A percentile compares a stretch with the other conserved stretches of the same genome.
phyloP scores from a whole-genome alignment of 2,329 filamentous ascomycete genomes.

The Xylariaceae sp. region DNA sequence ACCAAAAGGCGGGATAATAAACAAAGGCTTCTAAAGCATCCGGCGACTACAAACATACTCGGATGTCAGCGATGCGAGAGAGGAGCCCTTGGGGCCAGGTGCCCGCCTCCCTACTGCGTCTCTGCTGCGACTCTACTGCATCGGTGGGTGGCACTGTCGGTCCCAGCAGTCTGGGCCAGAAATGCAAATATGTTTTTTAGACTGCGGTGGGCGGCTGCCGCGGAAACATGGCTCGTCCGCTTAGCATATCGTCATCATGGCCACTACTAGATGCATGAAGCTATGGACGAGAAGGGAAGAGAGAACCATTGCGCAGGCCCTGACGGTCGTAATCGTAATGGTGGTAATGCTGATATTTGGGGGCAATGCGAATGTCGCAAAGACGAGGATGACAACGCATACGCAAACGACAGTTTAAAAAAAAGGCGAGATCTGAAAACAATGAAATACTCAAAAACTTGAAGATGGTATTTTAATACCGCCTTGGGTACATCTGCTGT shows the following conservation, averaged over 20 bases:
- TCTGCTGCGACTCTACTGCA: slow-evolving; percentile 1
- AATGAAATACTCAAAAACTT: too few species aligned
- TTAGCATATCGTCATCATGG: slow-evolving; percentile 11
- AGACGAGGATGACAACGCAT: too few species aligned
- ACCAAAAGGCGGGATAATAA: slow-evolving; percentile 22
- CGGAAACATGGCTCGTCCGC: slow-evolving; percentile 21
- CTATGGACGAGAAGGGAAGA: slow-evolving; percentile 21
- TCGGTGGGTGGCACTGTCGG: slow-evolving; percentile 20
- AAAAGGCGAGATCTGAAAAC: too few species aligned
- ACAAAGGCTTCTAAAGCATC: slow-evolving; percentile 8
- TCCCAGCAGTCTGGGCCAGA: slow-evolving; percentile 26
- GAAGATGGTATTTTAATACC: too few species aligned
- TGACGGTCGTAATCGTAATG: background rate
- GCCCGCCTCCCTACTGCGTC: background rate
- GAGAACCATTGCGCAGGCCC: slow-evolving; percentile 7
- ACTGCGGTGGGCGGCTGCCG: slow-evolving; percentile 22
- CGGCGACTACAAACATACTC: background rate
- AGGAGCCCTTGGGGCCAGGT: slow-evolving; percentile 7
- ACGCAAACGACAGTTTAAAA: too few species aligned
- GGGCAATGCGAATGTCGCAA: background rate
- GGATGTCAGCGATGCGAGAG: slow-evolving; percentile 12
- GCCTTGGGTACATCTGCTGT: too few species aligned
- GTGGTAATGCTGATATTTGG: slow-evolving; percentile 3
- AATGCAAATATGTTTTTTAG: slow-evolving; percentile 20
- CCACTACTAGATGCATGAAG: slow-evolving; percentile 10